Base-by-base conservation (phyloP, 768 basidiomycete genomes). In the Hericium coralloides region DNA sequence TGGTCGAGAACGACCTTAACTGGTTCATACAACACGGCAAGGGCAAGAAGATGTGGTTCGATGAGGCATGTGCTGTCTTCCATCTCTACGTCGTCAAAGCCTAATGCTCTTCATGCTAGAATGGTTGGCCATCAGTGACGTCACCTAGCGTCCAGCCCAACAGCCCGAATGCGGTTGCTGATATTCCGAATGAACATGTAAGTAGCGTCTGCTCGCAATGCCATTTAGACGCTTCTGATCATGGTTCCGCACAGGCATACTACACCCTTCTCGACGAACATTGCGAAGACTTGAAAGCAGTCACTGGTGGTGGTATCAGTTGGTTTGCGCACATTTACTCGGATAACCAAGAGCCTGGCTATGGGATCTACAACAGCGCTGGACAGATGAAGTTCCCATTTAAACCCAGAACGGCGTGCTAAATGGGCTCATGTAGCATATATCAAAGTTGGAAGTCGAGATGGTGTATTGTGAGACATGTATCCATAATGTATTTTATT, bases 241-340 rank as follows among this genome's bases (percentile, higher is more conserved):
- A 45, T 14, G 43, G n/a, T 45, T 14, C 43, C n/a, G 17, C 22
- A 9, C 18, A 88, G 82, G 79, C 77, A 56, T 90, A 89, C 64
- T 89, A 73, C 59, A 68, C 69, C n/a, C 67, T 90, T 17, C 77
- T 91, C 14, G 85, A 91, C 60, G 67, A 73, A 3, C 77, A 85
- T 54, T 91, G 88, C 64, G 65, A 71, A 12, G 75, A 82, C 63
- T 74, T 90, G 64, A 90, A 91, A 69, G 65, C 62, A 0, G 78
- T 79, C 25, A 66, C 70, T 8, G 80, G 79, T 3, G 87, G 86
- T 26, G 87, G 87, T n/a, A 72, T 89, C 26, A 85, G 87, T 15
- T 91, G 88, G 88, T 91, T 91, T 62, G 86, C 86, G 20, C 88
- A 91, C 65, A 84, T 89, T 55, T 89, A 89, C 64, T 83, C 82